Conservation (phyloP, 2,329 filamentous ascomycete species). For the Colletotrichum kahawae region DNA sequence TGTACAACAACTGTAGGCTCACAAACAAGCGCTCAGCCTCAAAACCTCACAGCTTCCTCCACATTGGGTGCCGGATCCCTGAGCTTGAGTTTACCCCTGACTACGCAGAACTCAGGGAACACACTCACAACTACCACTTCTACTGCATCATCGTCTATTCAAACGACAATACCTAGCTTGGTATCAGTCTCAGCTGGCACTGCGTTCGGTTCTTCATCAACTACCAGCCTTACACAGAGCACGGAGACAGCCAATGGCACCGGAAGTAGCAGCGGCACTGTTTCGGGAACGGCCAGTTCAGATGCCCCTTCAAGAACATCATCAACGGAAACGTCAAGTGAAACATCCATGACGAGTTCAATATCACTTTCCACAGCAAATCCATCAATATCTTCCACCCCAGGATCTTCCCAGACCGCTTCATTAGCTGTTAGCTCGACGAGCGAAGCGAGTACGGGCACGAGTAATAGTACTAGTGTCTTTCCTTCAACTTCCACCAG, state of each 20-base stretch:
- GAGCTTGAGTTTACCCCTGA: background rate
- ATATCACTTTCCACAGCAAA: background rate
- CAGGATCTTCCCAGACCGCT: background rate
- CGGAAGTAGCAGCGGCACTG: background rate
- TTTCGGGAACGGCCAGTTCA: background rate
- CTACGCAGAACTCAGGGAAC: background rate
- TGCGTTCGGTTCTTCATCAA: background rate
- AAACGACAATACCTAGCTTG: background rate
- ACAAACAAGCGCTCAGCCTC: background rate
- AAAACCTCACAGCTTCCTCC: background rate
- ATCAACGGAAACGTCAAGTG: background rate
- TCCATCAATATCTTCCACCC: accelerated
- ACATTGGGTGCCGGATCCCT: background rate
- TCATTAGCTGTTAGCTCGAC: background rate
- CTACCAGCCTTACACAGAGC: background rate
- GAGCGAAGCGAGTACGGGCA: background rate
- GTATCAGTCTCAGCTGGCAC: too few species aligned
- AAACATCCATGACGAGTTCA: background rate
- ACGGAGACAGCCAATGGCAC: background rate
- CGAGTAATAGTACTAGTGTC: background rate
- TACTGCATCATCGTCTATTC: background rate
- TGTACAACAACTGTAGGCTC: background rate
- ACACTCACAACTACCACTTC: background rate
- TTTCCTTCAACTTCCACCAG: background rate
- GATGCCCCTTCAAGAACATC: background rate